Evolutionary conservation across 164 flowering plant species (phyloP), one percentile per base, ranked within the genome.

Genomic region (Protea cynaroides): DNA sequence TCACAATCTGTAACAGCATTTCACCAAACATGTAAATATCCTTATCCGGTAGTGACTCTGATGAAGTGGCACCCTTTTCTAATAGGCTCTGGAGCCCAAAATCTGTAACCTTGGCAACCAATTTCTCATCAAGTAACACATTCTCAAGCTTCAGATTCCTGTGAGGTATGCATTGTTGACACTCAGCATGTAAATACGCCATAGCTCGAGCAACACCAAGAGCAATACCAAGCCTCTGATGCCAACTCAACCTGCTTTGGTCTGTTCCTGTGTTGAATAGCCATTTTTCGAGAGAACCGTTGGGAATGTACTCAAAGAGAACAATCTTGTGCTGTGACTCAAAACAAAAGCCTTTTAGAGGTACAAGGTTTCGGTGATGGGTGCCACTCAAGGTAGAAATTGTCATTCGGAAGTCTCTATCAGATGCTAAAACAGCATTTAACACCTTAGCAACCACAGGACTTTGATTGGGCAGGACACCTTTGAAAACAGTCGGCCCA

Each of bases 111-210:
- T 72, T 81, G 5, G 85, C 81, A 38, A 68, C 74, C 60, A 83
- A 66, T 10, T 83, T 79, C n/a, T 78, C 79, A 63, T 81, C 87
- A 25, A 81, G 78, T 72, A 83, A 64, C 24, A 79, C 72, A 60
- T 83, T 83, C 49, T 78, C 78, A 7, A 81, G 81, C 71, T 80
- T 81, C 75, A 83, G 60, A 65, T 76, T 81, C 21, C 87, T 83
- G 68, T 81, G 83, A 62, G 80, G 70, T 44, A 83, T 69, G 68
- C 82, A 81, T 59, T 60, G 64, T 49, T 72, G 80, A 40, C 87
- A 83, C 58, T 79, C 87, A 0, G 65, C 13, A 68, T 83, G 87
- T 59, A 83, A 64, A 76, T 83, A 83, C 55, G 82, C 79, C 51
- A 81, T 57, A 11, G 79, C 87, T 17, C 80, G 75, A 17, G 85